Conservation (phyloP, 179 eudicot genomes). For the Spergularia azorica region DNA sequence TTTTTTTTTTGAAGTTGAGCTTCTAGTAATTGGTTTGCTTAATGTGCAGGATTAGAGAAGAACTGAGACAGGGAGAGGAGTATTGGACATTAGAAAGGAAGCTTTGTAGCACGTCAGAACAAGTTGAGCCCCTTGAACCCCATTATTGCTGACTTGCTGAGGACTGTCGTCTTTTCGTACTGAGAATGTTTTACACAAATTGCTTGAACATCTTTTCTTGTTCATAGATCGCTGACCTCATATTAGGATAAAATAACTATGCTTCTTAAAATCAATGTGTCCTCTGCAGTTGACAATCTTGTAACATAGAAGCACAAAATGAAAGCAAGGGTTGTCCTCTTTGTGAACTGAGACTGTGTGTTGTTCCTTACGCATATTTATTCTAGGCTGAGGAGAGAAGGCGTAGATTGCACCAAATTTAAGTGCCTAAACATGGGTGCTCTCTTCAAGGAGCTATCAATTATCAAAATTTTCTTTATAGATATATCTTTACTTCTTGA, state of each 20-base stretch:
- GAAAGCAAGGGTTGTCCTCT: not conserved
- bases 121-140: constrained; percentile 48
- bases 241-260: not conserved
- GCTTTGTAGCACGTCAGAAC: constrained; percentile 61
- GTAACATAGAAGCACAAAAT: not conserved
- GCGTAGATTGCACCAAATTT: no score
- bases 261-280: not conserved
- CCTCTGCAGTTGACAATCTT: not conserved
- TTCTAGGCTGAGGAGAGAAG: no score
- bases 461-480: not conserved
- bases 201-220: not conserved
- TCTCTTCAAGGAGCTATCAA: not conserved
- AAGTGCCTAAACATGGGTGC: not conserved
- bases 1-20: no score
- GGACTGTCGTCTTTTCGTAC: not conserved
- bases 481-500: not conserved
- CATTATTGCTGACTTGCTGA: not conserved
- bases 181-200: not conserved
- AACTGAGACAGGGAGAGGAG: constrained; percentile 69
- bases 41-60: constrained; percentile 63
- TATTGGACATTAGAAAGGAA: constrained; percentile 92
- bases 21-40: constrained; percentile 2
- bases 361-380: no score
- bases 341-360: not conserved
- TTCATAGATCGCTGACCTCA: not conserved